Conservation (phyloP, 805 yeast species). For the Monosporozyma aerobia region DNA sequence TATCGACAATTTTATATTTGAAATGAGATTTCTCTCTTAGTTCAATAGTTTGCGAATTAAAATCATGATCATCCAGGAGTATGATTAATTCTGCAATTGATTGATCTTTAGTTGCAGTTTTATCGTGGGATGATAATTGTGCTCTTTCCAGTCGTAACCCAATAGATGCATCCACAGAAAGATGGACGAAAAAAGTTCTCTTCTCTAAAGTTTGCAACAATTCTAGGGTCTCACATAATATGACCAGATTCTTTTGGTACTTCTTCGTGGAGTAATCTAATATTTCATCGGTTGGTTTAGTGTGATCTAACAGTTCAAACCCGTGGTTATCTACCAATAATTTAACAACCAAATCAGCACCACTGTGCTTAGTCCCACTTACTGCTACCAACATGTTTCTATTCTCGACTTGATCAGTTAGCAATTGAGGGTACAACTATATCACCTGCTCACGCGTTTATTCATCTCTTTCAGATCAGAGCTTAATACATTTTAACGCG, state of each 20-base stretch:
- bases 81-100: conserved; percentile 31
- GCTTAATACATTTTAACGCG: background rate
- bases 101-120: conserved; percentile 7
- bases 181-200: conserved; percentile 77
- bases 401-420: background rate
- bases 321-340: conserved; percentile 7
- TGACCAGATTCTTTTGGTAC: conserved; percentile 58
- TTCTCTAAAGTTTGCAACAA: conserved; percentile 42
- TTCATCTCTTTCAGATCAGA: background rate
- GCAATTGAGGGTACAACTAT: background rate
- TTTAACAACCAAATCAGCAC: conserved; percentile 15
- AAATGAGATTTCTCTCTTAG: conserved; percentile 20
- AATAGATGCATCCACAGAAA: conserved; percentile 69
- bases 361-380: conserved; percentile 23
- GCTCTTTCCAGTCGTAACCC: conserved; percentile 32
- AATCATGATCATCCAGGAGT: conserved; percentile 24
- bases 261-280: conserved; percentile 53
- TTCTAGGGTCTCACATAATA: conserved; percentile 37
- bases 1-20: conserved; percentile 13
- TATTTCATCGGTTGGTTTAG: conserved; percentile 31
- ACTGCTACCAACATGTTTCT: conserved; percentile 20
- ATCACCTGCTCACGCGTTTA: background rate
- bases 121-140: conserved; percentile 10
- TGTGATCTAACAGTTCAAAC: conserved; percentile 14
- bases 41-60: conserved; percentile 10